A percentile compares a stretch with the other conserved stretches of the same genome.
Conservation (phyloP, 2,329 filamentous ascomycete species). For the Fusarium nelsonii region DNA sequence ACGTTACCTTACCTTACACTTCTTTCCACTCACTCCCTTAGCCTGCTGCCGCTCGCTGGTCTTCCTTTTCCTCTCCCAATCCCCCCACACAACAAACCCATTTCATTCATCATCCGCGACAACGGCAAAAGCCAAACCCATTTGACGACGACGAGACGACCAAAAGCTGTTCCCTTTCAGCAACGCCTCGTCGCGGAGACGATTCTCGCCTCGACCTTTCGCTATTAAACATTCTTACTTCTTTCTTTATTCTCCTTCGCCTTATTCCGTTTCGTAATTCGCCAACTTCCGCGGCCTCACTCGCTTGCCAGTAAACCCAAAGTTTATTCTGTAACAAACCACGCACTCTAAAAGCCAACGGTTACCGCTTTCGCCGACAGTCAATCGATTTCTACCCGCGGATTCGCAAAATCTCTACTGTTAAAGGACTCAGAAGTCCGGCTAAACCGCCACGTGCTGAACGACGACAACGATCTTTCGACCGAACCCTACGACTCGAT, state of each 20-base stretch:
- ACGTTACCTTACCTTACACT: conserved; percentile 1
- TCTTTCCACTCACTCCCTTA: conserved; percentile 10
- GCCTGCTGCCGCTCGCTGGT: conserved; percentile 29
- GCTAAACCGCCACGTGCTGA: conserved; percentile 1
- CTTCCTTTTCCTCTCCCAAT: conserved; percentile 38
- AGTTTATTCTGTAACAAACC: conserved; percentile 26
- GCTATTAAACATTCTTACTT: conserved; percentile 37
- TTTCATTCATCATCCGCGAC: conserved; percentile 44
- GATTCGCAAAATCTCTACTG: conserved; percentile 1
- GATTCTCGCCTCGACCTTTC: conserved; percentile 46
- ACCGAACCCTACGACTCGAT: conserved; percentile 15
- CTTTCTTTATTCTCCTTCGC: conserved; percentile 36
- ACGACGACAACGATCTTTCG: conserved; percentile 17
- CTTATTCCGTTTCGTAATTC: conserved; percentile 40
- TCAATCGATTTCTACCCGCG: neutral
- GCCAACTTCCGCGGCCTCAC: conserved; percentile 36
- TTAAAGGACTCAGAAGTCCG: neutral
- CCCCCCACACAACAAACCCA: conserved; percentile 41
- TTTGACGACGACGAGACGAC: conserved; percentile 46
- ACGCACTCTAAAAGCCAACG: conserved; percentile 32
- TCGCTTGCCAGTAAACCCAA: conserved; percentile 38
- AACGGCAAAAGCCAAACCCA: conserved; percentile 32
- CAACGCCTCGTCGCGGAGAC: conserved; percentile 47
- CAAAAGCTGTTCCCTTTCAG: conserved; percentile 33
- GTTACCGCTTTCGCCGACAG: conserved; percentile 5